A percentile compares a stretch with the other conserved stretches of the same genome.
Evolutionary conservation across 108 stramenopile species (phyloP).

Genomic region (Bacterosira constricta): DNA sequence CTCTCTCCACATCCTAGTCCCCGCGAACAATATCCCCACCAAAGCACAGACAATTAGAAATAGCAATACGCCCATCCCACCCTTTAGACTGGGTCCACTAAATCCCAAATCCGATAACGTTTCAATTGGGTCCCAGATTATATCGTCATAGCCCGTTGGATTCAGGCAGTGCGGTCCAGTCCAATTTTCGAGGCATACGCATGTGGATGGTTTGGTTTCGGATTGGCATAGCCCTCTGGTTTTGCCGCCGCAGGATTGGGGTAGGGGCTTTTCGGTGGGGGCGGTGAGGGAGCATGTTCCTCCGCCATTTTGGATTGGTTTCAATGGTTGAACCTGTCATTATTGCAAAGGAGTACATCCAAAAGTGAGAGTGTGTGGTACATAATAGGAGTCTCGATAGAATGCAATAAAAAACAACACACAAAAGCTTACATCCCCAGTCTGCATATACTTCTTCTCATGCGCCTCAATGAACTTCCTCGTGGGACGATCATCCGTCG

Average conservation of each 20-base stretch:
- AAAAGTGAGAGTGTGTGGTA: background rate
- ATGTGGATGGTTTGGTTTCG: constrained; percentile 51
- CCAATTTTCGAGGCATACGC: constrained; percentile 75
- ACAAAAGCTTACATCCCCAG: constrained; percentile 52
- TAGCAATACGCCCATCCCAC: constrained; percentile 1
- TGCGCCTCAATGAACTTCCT: constrained; percentile 90
- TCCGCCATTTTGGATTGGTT: constrained; percentile 69
- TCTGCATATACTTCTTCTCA: constrained; percentile 74
- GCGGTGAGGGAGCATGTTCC: constrained; percentile 61
- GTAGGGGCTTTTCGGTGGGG: constrained; percentile 7
- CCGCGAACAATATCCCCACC: constrained; percentile 12
- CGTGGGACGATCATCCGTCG: constrained; percentile 87
- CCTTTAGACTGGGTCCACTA: constrained; percentile 27
- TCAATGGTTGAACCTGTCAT: constrained; percentile 62
- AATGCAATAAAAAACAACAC: background rate
- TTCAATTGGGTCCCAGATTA: constrained; percentile 77
- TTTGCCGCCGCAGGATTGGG: constrained; percentile 69
- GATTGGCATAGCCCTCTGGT: constrained; percentile 61
- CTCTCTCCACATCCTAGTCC: constrained; percentile 17
- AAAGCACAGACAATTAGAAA: background rate
- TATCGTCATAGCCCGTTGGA: constrained; percentile 58
- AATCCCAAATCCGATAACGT: constrained; percentile 80
- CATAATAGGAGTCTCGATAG: no score
- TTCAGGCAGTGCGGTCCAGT: constrained; percentile 88
- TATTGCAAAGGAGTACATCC: background rate